Evolutionary conservation across 1,139 yeast species (phyloP), one percentile per base, ranked within the genome.

Genomic region (Candida sanyaensis): DNA sequence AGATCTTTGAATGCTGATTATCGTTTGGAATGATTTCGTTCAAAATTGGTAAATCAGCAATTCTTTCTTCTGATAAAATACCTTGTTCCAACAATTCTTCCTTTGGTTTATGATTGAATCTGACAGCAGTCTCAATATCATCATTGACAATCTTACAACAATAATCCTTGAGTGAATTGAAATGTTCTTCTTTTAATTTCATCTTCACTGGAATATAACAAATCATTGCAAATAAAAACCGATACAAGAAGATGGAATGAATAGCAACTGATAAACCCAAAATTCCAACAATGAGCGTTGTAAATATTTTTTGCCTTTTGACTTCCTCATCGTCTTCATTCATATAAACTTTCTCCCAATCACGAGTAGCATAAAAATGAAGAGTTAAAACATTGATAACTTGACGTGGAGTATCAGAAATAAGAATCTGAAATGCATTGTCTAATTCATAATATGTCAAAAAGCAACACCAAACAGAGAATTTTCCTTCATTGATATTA

Each of bases 241-340:
- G 77, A 50, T 80, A 65, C 51, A 89, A 78, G 71, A 86, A 87
- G 49, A 87, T 67, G 11, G 83, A 73, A 91, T 92, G 90, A 57
- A 90, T 77, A 12, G 80, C 65, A 57, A 89, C 78, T 3, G 96
- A 88, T 51, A 87, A 75, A 43, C 87, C 73, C 92, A 88, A 88
- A 56, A 88, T 78, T 29, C 90, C 80, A 31, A 90, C 64, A 42
- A 89, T 78, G 17, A 90, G 71, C 3, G 96, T 89, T 58, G 88
- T 86, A 41, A 76, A 69, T 50, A 80, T 67, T 59, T 88, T 84
- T 9, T 80, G 71, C 24, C 71, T 64, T 13, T 93, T 92, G 34
- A 89, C 81, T 3, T 65, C 55, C 52, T 73, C 69, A 41, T 90
- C 79, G 37, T n/a, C n/a, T n/a, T n/a, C n/a, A n/a, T n/a, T n/a